Percentiles rank a stretch among this genome's conserved stretches.
Conservation (phyloP, 2,329 filamentous ascomycete genomes). For the Westerdykella ornata region DNA sequence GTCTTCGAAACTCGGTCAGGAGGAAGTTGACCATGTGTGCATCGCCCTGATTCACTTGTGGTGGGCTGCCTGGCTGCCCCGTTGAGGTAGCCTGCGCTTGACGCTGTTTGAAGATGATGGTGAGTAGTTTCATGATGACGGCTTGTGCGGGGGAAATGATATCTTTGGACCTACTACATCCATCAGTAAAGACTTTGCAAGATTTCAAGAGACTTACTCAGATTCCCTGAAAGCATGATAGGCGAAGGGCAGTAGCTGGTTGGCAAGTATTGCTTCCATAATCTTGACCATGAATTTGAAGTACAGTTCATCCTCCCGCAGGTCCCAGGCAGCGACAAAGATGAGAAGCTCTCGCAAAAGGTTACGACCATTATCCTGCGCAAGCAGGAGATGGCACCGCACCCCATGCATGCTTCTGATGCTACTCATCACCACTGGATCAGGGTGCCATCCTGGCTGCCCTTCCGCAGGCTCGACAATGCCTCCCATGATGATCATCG, state of each 20-base stretch:
- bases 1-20: constrained; percentile 83
- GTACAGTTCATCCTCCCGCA: constrained; percentile 86
- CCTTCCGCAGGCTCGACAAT: constrained; percentile 78
- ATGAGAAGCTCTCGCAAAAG: constrained; percentile 84
- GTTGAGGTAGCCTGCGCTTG: constrained; percentile 36
- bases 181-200: constrained; percentile 9
- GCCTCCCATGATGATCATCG: constrained; percentile 95
- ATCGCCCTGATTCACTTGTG: constrained; percentile 52
- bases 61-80: constrained; percentile 21
- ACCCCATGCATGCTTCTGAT: constrained; percentile 79
- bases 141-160: constrained; percentile 94
- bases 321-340: constrained; percentile 95
- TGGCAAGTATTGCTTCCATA: constrained; percentile 84
- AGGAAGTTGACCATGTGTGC: constrained; percentile 75
- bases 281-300: constrained; percentile 97
- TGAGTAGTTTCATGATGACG: constrained; percentile 82
- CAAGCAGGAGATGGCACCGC: constrained; percentile 80
- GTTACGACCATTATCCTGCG: constrained; percentile 84
- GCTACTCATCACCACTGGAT: constrained; percentile 49
- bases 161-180: constrained; percentile 60
- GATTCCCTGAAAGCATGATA: constrained; percentile 81
- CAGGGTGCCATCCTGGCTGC: constrained; percentile 47
- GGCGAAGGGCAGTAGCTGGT: constrained; percentile 81
- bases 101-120: constrained; percentile 71
- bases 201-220: constrained; percentile 20